Conservation (phyloP, 495 filamentous ascomycete species). For the Neurospora tetraspora region DNA sequence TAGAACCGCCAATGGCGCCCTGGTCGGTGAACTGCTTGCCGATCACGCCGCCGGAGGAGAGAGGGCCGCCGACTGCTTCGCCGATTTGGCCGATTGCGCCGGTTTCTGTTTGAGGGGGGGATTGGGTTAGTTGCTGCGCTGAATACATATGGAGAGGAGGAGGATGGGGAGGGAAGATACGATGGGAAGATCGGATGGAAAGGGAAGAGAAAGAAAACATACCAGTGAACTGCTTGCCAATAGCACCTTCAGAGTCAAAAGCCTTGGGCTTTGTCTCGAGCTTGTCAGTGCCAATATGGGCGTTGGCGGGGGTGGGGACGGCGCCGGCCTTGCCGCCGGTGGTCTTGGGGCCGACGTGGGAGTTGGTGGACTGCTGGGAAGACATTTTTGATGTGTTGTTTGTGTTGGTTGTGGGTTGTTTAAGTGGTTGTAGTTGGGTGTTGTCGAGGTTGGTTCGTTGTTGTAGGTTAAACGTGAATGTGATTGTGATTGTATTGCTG, state of each 20-base stretch:
- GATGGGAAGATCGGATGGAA: neutral
- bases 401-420: neutral
- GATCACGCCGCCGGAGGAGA: conserved; percentile 36
- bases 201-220: neutral
- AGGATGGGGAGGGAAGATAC: neutral
- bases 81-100: conserved; percentile 42
- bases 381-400: neutral
- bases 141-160: neutral
- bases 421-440: neutral
- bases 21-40: conserved; percentile 41
- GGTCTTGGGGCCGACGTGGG: conserved; percentile 10
- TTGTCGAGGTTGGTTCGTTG: neutral
- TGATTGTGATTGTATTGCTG: neutral
- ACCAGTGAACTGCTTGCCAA: conserved; percentile 32
- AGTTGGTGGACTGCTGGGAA: conserved; percentile 2
- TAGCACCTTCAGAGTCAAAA: conserved; percentile 24
- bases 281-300: conserved; percentile 1
- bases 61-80: conserved; percentile 44
- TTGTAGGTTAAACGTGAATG: neutral
- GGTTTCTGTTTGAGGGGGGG: conserved; percentile 24
- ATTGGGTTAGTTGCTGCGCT: too few relatives aligned
- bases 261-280: conserved; percentile 13
- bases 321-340: conserved; percentile 14
- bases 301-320: conserved; percentile 13
- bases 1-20: conserved; percentile 35